Conservation (phyloP, 2,329 filamentous ascomycete species). For the Fusarium oligoseptatum region DNA sequence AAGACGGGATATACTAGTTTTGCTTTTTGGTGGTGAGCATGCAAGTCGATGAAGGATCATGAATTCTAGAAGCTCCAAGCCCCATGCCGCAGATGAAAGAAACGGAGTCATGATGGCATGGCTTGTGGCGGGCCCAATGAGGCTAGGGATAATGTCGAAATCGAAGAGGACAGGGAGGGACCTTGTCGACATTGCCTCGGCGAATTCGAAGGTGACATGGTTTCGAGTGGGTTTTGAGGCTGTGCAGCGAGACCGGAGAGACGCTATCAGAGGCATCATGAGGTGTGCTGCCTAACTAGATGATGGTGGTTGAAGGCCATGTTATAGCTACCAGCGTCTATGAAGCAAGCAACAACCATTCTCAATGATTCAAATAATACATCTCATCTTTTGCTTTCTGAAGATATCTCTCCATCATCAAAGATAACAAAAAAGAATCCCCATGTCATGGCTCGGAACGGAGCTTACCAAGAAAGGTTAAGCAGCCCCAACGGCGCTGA, state of each 20-base stretch:
- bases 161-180: neutral
- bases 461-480: conserved; percentile 13
- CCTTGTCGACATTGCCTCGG: neutral
- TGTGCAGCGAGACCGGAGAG: conserved; percentile 6
- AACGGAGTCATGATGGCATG: neutral
- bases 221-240: neutral
- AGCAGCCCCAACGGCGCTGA: conserved; percentile 7
- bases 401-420: neutral
- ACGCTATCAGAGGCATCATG: neutral
- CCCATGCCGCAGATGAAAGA: neutral
- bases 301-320: neutral
- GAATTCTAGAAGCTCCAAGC: conserved; percentile 2
- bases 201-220: neutral
- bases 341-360: neutral
- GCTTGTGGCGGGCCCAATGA: neutral
- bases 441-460: conserved; percentile 7
- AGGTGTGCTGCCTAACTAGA: neutral
- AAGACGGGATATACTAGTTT: neutral
- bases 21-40: neutral
- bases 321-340: neutral
- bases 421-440: neutral
- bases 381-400: neutral
- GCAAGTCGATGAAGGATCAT: neutral
- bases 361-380: neutral
- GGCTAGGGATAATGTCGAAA: neutral